Base-by-base conservation (phyloP, 192 early-diverging fungal species). In the Entomortierella beljakovae region DNA sequence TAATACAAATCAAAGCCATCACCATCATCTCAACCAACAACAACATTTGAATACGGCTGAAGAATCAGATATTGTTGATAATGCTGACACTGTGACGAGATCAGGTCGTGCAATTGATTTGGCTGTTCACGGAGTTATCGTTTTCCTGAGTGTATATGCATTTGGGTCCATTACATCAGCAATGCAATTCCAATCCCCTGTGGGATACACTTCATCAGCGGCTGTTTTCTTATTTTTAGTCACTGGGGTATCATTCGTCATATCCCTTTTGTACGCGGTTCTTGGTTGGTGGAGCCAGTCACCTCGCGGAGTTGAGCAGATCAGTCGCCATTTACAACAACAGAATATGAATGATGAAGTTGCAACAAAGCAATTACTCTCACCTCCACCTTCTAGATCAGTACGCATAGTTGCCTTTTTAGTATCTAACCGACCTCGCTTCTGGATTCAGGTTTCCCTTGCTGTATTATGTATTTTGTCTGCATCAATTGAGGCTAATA, bases 261-360 rank as follows among this genome's bases (percentile, higher is more conserved):
- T 67, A 29, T 50, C 72, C 2, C 9, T 28, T 7, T 22, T n/a
- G 3, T 75, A 75, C 26, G 34, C 65, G 22, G 20, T 46, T n/a
- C n/a, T 75, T 48, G 64, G 57, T 23, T 66, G 72, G 64, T 75
- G 64, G 64, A 29, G 15, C 20, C 64, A 58, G 16, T 61, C 72
- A 20, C 3, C 50, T 3, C 40, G 51, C 1, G 72, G 64, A 3
- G 28, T 46, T 2, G 43, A 33, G 11, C 56, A 43, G 15, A 37
- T 67, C 51, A 34, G 63, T 16, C 9, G 33, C 25, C 25, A 60
- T 16, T 23, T 66, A 6, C 29, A 25, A n/a, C 52, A 34, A 33
- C 25, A 34, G 23, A 23, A 43, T 33, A n/a, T 32, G 37, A 35
- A 32, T n/a, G 53, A n/a, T 13, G 60, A 26, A 1, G 26, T 6